A percentile compares a stretch with the other conserved stretches of the same genome.
phyloP scores from a whole-genome alignment of 495 filamentous ascomycete genomes.

The Lophiotrema nucula region DNA sequence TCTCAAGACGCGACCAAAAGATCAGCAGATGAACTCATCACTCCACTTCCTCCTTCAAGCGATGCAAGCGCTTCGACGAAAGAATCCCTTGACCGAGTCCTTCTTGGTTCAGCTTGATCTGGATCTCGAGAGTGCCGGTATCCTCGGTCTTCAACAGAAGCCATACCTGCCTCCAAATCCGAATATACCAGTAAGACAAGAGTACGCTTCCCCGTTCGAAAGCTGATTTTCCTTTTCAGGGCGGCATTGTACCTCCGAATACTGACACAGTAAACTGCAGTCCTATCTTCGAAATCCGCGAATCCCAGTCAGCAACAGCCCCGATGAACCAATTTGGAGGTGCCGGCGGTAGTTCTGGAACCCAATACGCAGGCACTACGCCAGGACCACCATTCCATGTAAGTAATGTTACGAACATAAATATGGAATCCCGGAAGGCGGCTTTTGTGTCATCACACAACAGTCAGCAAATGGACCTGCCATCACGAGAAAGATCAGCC shows the following conservation, averaged over 20 bases:
- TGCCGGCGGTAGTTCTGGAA: neutral
- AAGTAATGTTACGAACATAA: slow-evolving; percentile 1
- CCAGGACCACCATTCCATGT: slow-evolving; percentile 30
- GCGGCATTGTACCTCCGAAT: slow-evolving; percentile 13
- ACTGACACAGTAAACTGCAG: slow-evolving; percentile 29
- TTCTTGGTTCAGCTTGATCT: slow-evolving; percentile 94
- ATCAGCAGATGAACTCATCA: slow-evolving; percentile 76
- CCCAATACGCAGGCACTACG: slow-evolving; percentile 11
- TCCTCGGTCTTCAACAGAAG: slow-evolving; percentile 27
- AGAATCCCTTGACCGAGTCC: slow-evolving; percentile 90
- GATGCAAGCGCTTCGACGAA: slow-evolving; percentile 81
- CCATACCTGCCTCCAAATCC: slow-evolving; percentile 2
- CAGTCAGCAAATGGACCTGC: slow-evolving; percentile 9
- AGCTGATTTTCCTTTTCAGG: slow-evolving; percentile 20
- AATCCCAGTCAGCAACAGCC: slow-evolving; percentile 24
- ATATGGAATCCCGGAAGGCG: slow-evolving; percentile 14
- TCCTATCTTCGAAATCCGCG: slow-evolving; percentile 34
- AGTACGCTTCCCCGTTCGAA: neutral
- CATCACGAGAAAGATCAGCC: slow-evolving; percentile 1
- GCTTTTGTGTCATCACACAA: slow-evolving; percentile 20
- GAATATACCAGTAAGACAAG: slow-evolving; percentile 13
- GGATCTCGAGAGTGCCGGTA: slow-evolving; percentile 68
- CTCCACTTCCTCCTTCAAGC: slow-evolving; percentile 85
- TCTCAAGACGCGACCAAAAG: slow-evolving; percentile 81
- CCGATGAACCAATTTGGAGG: slow-evolving; percentile 23